Conservation (phyloP, 2,329 filamentous ascomycete species). For the Fusarium kyushuense region DNA sequence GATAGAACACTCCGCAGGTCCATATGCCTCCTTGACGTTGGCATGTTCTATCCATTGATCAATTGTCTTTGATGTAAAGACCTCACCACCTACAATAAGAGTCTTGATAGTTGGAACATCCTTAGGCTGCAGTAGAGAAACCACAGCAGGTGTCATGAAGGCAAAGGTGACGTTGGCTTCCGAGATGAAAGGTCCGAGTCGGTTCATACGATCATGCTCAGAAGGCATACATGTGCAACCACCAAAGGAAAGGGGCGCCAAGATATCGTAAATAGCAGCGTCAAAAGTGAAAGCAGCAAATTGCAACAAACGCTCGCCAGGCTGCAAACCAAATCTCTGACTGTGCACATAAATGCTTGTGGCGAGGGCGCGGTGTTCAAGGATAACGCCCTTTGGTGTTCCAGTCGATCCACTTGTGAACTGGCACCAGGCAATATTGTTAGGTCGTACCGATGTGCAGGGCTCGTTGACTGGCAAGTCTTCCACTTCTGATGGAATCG, state of each 20-base stretch:
- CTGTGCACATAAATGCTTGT: not conserved
- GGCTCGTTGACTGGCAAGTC: not conserved
- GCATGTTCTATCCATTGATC: slow-evolving; percentile 1
- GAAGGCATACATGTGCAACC: slow-evolving; percentile 1
- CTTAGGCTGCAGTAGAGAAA: not conserved
- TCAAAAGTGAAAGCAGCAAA: slow-evolving; percentile 4
- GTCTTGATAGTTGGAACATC: slow-evolving; percentile 1
- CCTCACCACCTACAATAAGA: not conserved
- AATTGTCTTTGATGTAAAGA: not conserved
- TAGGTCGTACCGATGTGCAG: not conserved
- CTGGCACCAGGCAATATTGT: not conserved
- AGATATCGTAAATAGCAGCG: not conserved
- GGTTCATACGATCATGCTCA: slow-evolving; percentile 2
- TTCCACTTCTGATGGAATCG: not conserved
- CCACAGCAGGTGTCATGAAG: slow-evolving; percentile 1
- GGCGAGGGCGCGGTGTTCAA: slow-evolving; percentile 1
- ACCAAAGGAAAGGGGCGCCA: not conserved
- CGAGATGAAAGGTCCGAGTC: not conserved
- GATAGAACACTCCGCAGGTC: slow-evolving; percentile 2
- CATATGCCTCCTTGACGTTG: not conserved
- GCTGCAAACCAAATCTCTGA: not conserved
- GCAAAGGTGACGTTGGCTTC: not conserved
- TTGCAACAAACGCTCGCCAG: not conserved
- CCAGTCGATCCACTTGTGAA: slow-evolving; percentile 3
- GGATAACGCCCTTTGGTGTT: slow-evolving; percentile 3